Percentiles rank a stretch among this genome's conserved stretches.
Conservation (phyloP, 768 basidiomycete species). For the Lenzites betulinus region DNA sequence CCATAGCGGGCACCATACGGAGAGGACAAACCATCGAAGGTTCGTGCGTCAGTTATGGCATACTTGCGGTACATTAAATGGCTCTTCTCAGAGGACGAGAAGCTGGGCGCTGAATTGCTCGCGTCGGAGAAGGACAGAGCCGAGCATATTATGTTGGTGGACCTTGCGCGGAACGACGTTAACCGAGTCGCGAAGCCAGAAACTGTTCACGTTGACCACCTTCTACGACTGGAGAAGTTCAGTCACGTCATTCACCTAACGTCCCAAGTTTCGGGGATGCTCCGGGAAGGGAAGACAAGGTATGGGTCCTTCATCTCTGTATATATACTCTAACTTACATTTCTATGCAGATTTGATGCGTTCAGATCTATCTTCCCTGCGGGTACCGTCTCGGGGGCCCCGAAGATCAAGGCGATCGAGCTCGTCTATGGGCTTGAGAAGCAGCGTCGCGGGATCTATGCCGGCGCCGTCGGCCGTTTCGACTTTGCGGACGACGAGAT, state of each 20-base stretch:
- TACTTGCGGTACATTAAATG: background rate
- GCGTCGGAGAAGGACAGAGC: slow-evolving; percentile 94
- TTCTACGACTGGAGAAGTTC: slow-evolving; percentile 94
- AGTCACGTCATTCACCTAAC: slow-evolving; percentile 98
- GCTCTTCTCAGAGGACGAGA: slow-evolving; percentile 77
- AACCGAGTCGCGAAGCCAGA: slow-evolving; percentile 94
- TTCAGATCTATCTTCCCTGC: slow-evolving; percentile 99
- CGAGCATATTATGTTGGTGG: slow-evolving; percentile 99
- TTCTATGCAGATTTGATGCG: slow-evolving; percentile 79
- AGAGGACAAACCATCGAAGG: slow-evolving; percentile 87
- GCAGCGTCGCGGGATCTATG: slow-evolving; percentile 92
- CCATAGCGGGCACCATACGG: slow-evolving; percentile 93
- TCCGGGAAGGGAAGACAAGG: slow-evolving; percentile 86
- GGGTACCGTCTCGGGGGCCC: slow-evolving; percentile 97
- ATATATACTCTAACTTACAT: background rate
- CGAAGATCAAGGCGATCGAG: slow-evolving; percentile 98
- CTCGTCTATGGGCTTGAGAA: slow-evolving; percentile 84
- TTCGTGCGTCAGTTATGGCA: slow-evolving; percentile 36
- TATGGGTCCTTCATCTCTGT: slow-evolving; percentile 34
- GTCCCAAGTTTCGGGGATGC: slow-evolving; percentile 85
- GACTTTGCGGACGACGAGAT: slow-evolving; percentile 94
- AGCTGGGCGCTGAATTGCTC: slow-evolving; percentile 70
- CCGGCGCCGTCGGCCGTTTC: slow-evolving; percentile 96
- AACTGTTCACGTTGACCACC: slow-evolving; percentile 93
- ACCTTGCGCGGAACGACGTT: slow-evolving; percentile 97